Evolutionary conservation across 495 filamentous ascomycete species (phyloP).

Genomic region (Aspergillus panamensis): DNA sequence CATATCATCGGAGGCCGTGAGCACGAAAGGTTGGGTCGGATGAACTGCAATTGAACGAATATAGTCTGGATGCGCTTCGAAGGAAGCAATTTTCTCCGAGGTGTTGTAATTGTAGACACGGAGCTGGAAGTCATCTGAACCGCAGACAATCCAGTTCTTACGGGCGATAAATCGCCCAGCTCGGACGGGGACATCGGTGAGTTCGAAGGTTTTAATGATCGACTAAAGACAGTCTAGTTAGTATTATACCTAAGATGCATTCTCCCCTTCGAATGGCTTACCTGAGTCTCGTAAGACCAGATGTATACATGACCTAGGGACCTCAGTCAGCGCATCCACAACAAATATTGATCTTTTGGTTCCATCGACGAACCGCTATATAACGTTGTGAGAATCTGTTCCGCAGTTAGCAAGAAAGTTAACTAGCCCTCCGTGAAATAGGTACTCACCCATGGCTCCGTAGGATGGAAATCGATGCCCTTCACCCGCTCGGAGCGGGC

Average conservation of each 20-base stretch:
- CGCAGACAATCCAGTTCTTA: constrained; percentile 99
- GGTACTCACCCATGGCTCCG: constrained; percentile 77
- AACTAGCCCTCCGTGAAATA: not conserved
- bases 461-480: constrained; percentile 95
- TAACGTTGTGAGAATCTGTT: constrained; percentile 82
- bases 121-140: constrained; percentile 96
- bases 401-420: constrained; percentile 26
- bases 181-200: constrained; percentile 96
- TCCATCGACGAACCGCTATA: constrained; percentile 71
- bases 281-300: constrained; percentile 97
- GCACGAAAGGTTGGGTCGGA: constrained; percentile 89
- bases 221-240: constrained; percentile 43
- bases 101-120: constrained; percentile 99
- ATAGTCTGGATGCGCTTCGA: constrained; percentile 98
- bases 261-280: constrained; percentile 25
- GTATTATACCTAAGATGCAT: not conserved
- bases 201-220: constrained; percentile 98
- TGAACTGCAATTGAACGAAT: constrained; percentile 98
- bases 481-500: constrained; percentile 89
- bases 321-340: constrained; percentile 27
- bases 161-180: constrained; percentile 94
- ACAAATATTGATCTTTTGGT: constrained; percentile 3
- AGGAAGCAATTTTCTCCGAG: constrained; percentile 96
- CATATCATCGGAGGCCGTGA: constrained; percentile 99
- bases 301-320: constrained; percentile 89